phyloP scores from a whole-genome alignment of 306 rosid species.

The Vigna unguiculata region DNA sequence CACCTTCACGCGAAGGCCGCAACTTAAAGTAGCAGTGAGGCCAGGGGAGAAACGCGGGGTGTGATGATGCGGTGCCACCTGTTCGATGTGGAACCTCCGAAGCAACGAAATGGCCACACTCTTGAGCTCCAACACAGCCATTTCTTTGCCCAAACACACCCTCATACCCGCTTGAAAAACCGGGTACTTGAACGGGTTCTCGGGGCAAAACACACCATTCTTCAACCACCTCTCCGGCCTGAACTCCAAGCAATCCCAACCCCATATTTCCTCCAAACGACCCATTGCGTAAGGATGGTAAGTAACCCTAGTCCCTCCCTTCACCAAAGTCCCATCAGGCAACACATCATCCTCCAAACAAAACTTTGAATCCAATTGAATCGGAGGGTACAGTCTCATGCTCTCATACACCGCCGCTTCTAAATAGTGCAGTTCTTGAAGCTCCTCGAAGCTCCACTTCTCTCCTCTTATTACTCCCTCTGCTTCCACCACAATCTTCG shows the following conservation, averaged over 20 bases:
- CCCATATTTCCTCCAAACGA: constrained; percentile 75
- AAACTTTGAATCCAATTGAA: constrained; percentile 84
- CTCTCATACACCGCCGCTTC: constrained; percentile 70
- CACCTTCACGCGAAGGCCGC: constrained; percentile 67
- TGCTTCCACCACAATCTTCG: constrained; percentile 60
- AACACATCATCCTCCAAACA: constrained; percentile 71
- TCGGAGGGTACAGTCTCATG: constrained; percentile 84
- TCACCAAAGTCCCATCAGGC: constrained; percentile 71
- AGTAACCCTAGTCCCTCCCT: constrained; percentile 83
- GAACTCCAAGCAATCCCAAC: constrained; percentile 67
- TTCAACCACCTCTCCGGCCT: constrained; percentile 80
- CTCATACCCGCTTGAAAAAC: constrained; percentile 82
- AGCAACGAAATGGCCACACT: constrained; percentile 61
- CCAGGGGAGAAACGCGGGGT: constrained; percentile 80
- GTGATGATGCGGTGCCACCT: constrained; percentile 9
- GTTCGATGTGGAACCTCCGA: constrained; percentile 52
- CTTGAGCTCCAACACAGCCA: constrained; percentile 79
- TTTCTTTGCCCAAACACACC: constrained; percentile 85
- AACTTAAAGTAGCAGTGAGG: constrained; percentile 74
- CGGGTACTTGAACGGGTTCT: constrained; percentile 66
- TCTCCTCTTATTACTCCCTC: constrained; percentile 55
- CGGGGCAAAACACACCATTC: constrained; percentile 49
- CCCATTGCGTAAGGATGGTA: constrained; percentile 94
- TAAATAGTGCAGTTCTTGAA: constrained; percentile 63
- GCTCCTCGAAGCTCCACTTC: constrained; percentile 49